Conservation (phyloP, 2,329 filamentous ascomycete genomes). For the Phaeosphaeria sp. region DNA sequence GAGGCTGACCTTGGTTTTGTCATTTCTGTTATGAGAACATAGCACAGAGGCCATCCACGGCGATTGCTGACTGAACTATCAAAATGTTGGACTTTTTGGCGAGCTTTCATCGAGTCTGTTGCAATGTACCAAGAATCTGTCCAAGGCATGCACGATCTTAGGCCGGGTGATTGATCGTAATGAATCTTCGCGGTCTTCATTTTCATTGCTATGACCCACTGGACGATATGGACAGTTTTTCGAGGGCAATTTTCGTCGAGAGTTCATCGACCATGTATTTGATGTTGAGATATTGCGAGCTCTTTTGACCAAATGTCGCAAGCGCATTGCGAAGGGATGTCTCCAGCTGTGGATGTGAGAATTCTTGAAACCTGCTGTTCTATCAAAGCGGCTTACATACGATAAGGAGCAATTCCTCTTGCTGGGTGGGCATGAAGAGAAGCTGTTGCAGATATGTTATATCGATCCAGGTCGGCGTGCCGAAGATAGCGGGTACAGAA, state of each 20-base stretch:
- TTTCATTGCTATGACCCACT: slow-evolving; percentile 5
- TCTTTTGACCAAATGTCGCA: slow-evolving; percentile 39
- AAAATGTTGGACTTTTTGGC: too few relatives aligned
- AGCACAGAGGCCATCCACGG: too few relatives aligned
- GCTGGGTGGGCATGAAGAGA: slow-evolving; percentile 23
- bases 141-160: too few relatives aligned
- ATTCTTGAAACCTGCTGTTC: not conserved
- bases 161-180: too few relatives aligned
- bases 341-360: slow-evolving; percentile 30
- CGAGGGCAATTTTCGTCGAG: slow-evolving; percentile 31
- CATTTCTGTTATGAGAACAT: too few relatives aligned
- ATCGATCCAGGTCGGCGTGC: not conserved
- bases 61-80: too few relatives aligned
- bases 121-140: too few relatives aligned
- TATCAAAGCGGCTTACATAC: not conserved
- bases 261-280: slow-evolving; percentile 42
- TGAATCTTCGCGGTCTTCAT: too few relatives aligned
- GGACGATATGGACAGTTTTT: slow-evolving; percentile 16
- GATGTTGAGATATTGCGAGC: slow-evolving; percentile 38
- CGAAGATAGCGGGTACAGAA: too few relatives aligned
- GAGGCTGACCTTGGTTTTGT: too few relatives aligned
- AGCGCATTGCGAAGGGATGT: slow-evolving; percentile 44
- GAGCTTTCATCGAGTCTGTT: too few relatives aligned
- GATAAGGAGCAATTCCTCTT: slow-evolving; percentile 30
- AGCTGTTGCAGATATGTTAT: not conserved